Percentiles rank a stretch among this genome's conserved stretches.
Conservation (phyloP, 345 rosid genomes). For the Eucalyptus marginata region DNA sequence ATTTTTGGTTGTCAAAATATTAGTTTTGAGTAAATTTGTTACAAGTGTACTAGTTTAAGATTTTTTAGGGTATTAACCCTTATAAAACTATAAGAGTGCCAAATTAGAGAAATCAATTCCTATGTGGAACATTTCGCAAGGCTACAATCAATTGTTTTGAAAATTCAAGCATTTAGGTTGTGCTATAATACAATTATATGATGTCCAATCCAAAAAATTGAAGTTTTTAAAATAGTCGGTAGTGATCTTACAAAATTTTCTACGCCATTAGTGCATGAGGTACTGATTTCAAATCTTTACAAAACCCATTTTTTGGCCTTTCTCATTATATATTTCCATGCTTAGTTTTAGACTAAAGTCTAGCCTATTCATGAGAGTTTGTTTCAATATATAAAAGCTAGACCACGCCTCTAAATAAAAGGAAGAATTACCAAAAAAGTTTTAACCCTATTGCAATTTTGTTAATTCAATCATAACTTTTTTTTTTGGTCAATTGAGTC, state of each 20-base stretch:
- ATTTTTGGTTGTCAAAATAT: no score
- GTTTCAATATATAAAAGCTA: neutral
- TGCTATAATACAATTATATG: neutral
- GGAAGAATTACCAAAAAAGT: rapidly evolving
- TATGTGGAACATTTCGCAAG: rapidly evolving
- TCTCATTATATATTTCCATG: neutral
- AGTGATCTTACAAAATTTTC: neutral
- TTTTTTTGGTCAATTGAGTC: no score
- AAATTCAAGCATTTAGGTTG: neutral
- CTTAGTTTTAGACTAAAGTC: neutral
- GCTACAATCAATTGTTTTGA: neutral
- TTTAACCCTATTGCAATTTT: neutral
- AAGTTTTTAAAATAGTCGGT: neutral
- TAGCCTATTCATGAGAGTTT: neutral
- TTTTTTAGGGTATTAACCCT: no score
- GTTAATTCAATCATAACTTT: neutral
- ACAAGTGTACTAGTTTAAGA: rapidly evolving
- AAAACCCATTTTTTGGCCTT: neutral
- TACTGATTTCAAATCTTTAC: neutral
- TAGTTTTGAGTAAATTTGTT: no score
- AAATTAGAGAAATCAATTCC: neutral
- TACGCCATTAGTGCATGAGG: rapidly evolving
- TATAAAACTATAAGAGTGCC: neutral
- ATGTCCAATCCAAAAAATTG: neutral
- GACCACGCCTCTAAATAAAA: neutral